phyloP scores from a whole-genome alignment of 1,284 basidiomycete genomes.

The Bjerkandera adusta region DNA sequence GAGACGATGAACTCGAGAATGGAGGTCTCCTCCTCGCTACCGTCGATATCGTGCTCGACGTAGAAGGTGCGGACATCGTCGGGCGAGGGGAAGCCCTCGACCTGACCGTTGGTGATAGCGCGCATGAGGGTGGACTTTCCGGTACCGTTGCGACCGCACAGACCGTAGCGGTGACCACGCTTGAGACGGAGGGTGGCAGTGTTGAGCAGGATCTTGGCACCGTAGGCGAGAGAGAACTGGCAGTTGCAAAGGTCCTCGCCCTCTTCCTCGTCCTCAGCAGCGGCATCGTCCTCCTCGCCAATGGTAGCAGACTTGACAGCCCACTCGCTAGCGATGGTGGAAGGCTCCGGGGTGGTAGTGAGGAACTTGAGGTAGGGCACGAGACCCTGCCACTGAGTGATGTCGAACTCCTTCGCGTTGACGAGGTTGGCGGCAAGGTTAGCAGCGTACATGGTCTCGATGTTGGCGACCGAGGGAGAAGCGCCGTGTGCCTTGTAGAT shows the following conservation, averaged over 20 bases:
- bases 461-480: constrained; percentile 51
- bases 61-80: constrained; percentile 98
- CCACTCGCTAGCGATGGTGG: constrained; percentile 78
- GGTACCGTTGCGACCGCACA: constrained; percentile 97
- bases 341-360: constrained; percentile 62
- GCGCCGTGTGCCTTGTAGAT: constrained; percentile 85
- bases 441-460: constrained; percentile 72
- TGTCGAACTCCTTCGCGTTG: constrained; percentile 91
- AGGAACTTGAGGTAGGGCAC: constrained; percentile 77
- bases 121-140: constrained; percentile 99
- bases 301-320: constrained; percentile 87
- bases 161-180: constrained; percentile 98
- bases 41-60: constrained; percentile 98
- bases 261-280: constrained; percentile 89
- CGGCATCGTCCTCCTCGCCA: constrained; percentile 68
- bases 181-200: constrained; percentile 95
- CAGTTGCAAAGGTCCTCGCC: constrained; percentile 98
- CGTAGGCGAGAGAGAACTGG: constrained; percentile 97
- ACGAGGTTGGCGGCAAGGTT: constrained; percentile 83
- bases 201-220: constrained; percentile 98
- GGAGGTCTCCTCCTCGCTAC: constrained; percentile 89
- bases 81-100: constrained; percentile 96
- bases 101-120: constrained; percentile 92
- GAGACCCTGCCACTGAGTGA: constrained; percentile 84
- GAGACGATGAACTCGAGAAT: constrained; percentile 86